Conservation (phyloP, 139 green algal species). For the Picochlorum sp. region DNA sequence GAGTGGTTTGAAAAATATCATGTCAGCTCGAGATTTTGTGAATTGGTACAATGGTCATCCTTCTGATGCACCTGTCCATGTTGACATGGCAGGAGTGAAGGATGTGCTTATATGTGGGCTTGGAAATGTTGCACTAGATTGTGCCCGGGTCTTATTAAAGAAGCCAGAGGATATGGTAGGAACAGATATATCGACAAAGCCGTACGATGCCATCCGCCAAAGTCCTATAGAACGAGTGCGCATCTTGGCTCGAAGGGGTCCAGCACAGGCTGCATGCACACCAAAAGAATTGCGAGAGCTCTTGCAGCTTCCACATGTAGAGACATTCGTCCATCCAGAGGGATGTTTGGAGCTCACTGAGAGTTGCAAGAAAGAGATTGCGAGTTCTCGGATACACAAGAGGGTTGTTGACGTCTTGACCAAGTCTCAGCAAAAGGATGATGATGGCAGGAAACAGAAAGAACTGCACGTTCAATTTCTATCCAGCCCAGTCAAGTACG, state of each 20-base stretch:
- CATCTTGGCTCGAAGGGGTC: constrained; percentile 73
- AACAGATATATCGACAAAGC: constrained; percentile 81
- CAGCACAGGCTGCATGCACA: constrained; percentile 80
- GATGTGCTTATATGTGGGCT: constrained; percentile 58
- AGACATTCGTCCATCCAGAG: constrained; percentile 17
- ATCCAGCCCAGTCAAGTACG: constrained; percentile 46
- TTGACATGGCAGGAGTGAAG: constrained; percentile 52
- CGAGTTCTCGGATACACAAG: constrained; percentile 44
- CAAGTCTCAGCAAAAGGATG: constrained; percentile 15
- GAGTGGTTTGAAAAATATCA: constrained; percentile 58
- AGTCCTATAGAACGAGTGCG: constrained; percentile 57
- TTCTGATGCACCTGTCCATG: constrained; percentile 25
- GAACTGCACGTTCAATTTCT: constrained; percentile 69
- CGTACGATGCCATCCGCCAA: constrained; percentile 28
- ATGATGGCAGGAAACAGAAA: constrained; percentile 4
- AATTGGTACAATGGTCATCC: constrained; percentile 99
- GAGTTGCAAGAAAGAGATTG: constrained; percentile 44
- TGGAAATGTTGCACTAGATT: constrained; percentile 94
- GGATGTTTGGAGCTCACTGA: constrained; percentile 25
- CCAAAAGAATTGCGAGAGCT: constrained; percentile 95
- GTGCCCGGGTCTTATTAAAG: constrained; percentile 78
- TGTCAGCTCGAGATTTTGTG: constrained; percentile 88
- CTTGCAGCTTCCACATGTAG: constrained; percentile 45
- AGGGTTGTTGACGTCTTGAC: constrained; percentile 54
- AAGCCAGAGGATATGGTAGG: constrained; percentile 34